Evolutionary conservation across 495 filamentous ascomycete species (phyloP), one percentile per base, ranked within the genome.

Genomic region (Hypoxylon subgilvum): DNA sequence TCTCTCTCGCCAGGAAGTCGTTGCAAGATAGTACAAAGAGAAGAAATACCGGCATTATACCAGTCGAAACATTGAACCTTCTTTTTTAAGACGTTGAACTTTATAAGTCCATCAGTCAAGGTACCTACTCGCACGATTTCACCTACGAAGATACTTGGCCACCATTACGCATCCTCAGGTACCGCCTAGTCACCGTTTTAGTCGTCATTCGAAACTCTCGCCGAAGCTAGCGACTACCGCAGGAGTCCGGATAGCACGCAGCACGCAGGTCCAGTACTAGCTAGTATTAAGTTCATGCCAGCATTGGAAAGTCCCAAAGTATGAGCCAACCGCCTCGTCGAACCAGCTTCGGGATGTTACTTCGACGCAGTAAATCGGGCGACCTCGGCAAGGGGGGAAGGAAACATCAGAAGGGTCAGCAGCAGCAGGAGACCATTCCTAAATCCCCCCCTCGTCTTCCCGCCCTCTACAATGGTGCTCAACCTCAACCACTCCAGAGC

Each of bases 281-380:
- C 19, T 55, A 59, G 58, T 67, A 51, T 58, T 57, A 28, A 57
- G 43, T 59, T 57, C 40, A 57, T 66, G 63, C 50, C 44, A 47
- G 52, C 34, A 38, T 38, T 4, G 14, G 34, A 13, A 54, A 62
- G 45, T 36, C 59, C 51, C 63, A 67, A 65, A 70, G 47, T 69
- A 80, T 78, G 77, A 76, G 71, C 61, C 65, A 74, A 41, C 70
- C 69, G 43, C 65, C 73, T 60, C 79, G 80, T 67, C 77, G 81
- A 60, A 75, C 81, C 34, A 81, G 79, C 61, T 73, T 84, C 67
- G 81, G 81, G 51, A 78, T 80, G 69, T 89, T 95, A 69, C 82
- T 95, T 43, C 86, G 88, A 70, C 88, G 90, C 61, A 86, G 84
- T 65, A 94, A 90, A 75, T 93, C 90, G 35, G 86, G 85, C 31